Evolutionary conservation across 148 eudicot genomes (phyloP), one percentile per base, ranked within the genome.

Genomic region (Chenopodium quinoa): DNA sequence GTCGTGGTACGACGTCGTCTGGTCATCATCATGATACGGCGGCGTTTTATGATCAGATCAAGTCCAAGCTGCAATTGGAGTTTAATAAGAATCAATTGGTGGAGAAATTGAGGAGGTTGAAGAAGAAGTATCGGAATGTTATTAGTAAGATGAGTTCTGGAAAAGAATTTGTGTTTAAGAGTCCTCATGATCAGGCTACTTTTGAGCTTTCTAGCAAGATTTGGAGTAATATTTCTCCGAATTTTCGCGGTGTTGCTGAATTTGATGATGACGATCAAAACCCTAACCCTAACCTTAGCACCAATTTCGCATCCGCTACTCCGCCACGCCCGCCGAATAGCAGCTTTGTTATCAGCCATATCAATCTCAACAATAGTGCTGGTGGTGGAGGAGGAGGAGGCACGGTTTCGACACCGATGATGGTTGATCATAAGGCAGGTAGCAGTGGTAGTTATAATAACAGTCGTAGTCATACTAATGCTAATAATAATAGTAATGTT

Each of bases 1-100:
- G 82, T 27, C 89, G 93, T 9, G 94, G 97, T 2, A 80, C 87
- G 47, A 78, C 75, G 7, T 79, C 80, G 32, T 83, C 92, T 0
- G 89, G 93, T 4, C 98, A 94, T 64, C 94, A 93, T 62, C 91
- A 90, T 16, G 98, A 93, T 62, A 96, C 99, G 78, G 77, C 93
- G 22, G 95, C 94, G 82, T 96, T 96, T 29, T 96, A 96, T 50
- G 99, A 96, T n/a, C 98, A 92, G 93, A 93, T 96, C 84, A 92
- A 87, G 88, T 70, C 76, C 13, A 96, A 89, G 73, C 82, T 96
- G 6, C 99, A 93, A 85, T 86, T 96, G 54, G 98, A 93, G 46
- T 96, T 92, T 54, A 96, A 96, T 52, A 93, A 92, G 91, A 93
- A 89, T 66, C 99, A 96, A 82, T 79, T 96, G 44, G 99, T 96